These are phyloP conservation scores for Nemophila menziesii DNA, from an alignment of 257 asterid species.

Conservation along the genomic window DNA sequence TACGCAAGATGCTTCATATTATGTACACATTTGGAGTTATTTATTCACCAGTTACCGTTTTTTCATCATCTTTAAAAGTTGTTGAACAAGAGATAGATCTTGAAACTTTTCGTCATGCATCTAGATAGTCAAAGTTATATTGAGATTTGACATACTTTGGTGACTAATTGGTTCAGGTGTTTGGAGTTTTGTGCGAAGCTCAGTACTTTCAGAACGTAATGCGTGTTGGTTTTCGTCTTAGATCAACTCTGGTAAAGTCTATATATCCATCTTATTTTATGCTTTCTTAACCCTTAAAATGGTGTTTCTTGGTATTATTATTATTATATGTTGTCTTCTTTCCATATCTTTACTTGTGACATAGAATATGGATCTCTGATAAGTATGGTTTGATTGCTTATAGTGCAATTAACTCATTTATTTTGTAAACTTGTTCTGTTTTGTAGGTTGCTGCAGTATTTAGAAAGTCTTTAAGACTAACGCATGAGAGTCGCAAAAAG, in stretches of 20 bases:
- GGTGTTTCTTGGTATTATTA: not conserved
- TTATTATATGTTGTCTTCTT: not conserved
- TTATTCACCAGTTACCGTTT: not conserved
- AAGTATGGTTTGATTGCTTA: no score
- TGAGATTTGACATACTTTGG: conserved; percentile 3
- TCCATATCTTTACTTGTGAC: no score
- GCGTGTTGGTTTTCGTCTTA: conserved; percentile 93
- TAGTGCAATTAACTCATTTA: no score
- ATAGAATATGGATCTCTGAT: no score
- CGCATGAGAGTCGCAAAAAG: conserved; percentile 86
- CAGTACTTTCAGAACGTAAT: conserved; percentile 93
- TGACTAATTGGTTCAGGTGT: conserved; percentile 12
- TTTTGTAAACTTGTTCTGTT: not conserved
- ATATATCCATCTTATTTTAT: conserved; percentile 15
- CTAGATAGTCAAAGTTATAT: not conserved
- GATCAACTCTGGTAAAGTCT: conserved; percentile 89
- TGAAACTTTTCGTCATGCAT: not conserved
- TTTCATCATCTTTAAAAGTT: no score
- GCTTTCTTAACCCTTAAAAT: no score
- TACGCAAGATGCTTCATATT: not conserved
- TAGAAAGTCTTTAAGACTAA: conserved; percentile 75
- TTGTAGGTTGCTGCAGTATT: conserved; percentile 84
- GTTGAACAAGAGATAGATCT: no score
- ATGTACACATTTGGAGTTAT: not conserved
- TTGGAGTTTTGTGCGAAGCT: conserved; percentile 90